Percentiles rank a stretch among this genome's conserved stretches.
phyloP scores from a whole-genome alignment of 2,329 filamentous ascomycete genomes.

The Botrytis hyacinthi region DNA sequence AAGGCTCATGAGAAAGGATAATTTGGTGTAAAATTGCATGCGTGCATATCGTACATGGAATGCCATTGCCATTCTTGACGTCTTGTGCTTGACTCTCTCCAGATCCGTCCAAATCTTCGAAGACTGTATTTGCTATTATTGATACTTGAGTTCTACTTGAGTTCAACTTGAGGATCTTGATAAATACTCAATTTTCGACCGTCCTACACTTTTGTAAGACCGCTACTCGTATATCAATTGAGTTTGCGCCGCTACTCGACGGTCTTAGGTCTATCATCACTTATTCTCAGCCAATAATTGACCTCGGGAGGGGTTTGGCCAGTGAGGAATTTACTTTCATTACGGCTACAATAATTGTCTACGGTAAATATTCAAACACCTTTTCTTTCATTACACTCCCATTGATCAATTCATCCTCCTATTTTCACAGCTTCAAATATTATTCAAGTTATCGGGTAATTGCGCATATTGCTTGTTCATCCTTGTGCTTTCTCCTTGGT shows the following conservation, averaged over 20 bases:
- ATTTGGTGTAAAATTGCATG: not conserved
- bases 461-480: not conserved
- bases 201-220: not conserved
- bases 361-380: not conserved
- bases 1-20: not conserved
- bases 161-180: not conserved
- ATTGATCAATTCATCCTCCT: slow-evolving; percentile 8
- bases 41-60: not conserved
- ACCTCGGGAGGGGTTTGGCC: slow-evolving; percentile 3
- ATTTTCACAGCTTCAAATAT: not conserved
- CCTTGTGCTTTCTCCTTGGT: slow-evolving; percentile 2
- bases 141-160: not conserved
- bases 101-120: not conserved
- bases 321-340: slow-evolving; percentile 10
- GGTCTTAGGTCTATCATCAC: not conserved
- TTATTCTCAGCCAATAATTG: slow-evolving; percentile 12
- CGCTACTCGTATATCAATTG: not conserved
- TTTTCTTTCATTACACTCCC: not conserved
- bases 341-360: not conserved
- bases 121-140: not conserved
- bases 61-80: not conserved
- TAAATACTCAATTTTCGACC: not conserved
- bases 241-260: not conserved
- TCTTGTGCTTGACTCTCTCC: not conserved
- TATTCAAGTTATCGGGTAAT: not conserved